phyloP scores from a whole-genome alignment of 108 stramenopile species.

The Nitzschia sp. region DNA sequence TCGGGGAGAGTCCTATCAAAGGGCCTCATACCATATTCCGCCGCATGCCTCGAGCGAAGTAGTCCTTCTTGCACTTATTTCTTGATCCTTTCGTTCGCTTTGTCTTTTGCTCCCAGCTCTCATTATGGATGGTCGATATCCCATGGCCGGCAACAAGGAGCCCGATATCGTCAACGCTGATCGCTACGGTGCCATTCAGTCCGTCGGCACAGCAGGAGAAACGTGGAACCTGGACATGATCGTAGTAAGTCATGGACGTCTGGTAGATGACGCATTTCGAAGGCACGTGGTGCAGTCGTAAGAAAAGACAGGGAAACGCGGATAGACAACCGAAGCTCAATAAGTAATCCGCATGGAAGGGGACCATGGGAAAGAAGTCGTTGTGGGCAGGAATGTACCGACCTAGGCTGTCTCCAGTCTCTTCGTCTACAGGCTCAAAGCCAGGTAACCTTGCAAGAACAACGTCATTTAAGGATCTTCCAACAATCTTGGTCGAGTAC shows the following conservation, averaged over 20 bases:
- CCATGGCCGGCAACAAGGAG: constrained; percentile 8
- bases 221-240: not conserved
- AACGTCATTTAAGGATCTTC: too few species aligned
- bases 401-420: too few species aligned
- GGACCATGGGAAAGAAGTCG: not conserved
- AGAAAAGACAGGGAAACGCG: not conserved
- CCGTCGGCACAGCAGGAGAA: not conserved
- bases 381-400: too few species aligned
- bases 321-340: not conserved
- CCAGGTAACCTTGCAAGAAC: too few species aligned
- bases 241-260: not conserved
- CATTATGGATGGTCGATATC: not conserved
- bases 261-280: not conserved
- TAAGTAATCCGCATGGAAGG: not conserved
- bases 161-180: not conserved
- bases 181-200: not conserved
- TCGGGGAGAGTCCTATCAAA: too few species aligned
- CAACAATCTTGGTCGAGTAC: not conserved
- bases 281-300: constrained; percentile 1
- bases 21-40: constrained; percentile 6
- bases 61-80: constrained; percentile 1
- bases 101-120: not conserved
- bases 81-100: constrained; percentile 1
- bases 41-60: constrained; percentile 13
- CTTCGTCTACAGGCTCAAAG: too few species aligned